Conservation (phyloP, 2,329 filamentous ascomycete genomes). For the Aspergillus ibericus region DNA sequence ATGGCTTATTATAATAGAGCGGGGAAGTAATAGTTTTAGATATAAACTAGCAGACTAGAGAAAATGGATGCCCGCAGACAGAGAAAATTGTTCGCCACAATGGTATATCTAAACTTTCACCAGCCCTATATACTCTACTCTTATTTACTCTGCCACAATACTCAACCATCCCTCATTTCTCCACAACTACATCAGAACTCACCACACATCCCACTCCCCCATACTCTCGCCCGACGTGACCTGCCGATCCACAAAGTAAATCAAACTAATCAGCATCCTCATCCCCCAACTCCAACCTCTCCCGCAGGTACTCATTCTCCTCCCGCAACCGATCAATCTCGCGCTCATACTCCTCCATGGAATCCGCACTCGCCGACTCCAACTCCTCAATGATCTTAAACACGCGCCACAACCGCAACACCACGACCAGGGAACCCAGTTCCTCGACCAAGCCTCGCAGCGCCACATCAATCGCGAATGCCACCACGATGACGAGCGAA, state of each 20-base stretch:
- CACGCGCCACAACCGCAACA: constrained; percentile 67
- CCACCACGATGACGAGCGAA: background rate
- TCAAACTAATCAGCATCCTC: background rate
- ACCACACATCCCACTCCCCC: too few relatives aligned
- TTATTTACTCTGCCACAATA: too few relatives aligned
- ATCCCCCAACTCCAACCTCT: background rate
- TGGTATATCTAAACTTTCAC: too few relatives aligned
- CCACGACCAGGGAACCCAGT: constrained; percentile 59
- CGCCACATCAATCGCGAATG: background rate
- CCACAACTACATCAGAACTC: too few relatives aligned
- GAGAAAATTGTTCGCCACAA: too few relatives aligned
- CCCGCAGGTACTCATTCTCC: background rate
- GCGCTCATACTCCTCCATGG: constrained; percentile 55
- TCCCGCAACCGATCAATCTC: background rate
- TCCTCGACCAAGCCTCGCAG: background rate
- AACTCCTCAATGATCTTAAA: constrained; percentile 72
- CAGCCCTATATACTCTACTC: too few relatives aligned
- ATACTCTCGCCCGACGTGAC: too few relatives aligned
- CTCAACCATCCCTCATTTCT: too few relatives aligned
- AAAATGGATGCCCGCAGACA: too few relatives aligned
- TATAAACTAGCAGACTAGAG: too few relatives aligned
- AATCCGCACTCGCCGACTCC: constrained; percentile 61
- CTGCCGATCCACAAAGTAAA: background rate
- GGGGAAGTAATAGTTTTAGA: too few relatives aligned
- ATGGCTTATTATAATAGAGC: too few relatives aligned